A percentile compares a stretch with the other conserved stretches of the same genome.
phyloP scores from a whole-genome alignment of 108 stramenopile species.

The Nitzschia sp. region DNA sequence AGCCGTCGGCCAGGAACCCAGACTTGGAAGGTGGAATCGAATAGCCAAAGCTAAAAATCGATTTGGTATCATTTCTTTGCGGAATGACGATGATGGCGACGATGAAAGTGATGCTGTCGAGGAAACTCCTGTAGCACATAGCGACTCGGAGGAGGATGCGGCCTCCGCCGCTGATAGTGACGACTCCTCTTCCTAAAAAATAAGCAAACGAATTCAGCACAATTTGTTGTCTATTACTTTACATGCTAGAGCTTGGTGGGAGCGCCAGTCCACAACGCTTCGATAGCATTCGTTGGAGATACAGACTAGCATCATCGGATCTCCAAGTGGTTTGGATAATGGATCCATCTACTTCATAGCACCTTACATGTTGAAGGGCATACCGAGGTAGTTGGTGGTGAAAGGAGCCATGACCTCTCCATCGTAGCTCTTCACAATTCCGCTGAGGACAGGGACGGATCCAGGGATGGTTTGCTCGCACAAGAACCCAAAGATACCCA shows the following conservation, averaged over 20 bases:
- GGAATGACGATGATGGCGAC: conserved; percentile 38
- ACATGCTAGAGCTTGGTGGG: conserved; percentile 3
- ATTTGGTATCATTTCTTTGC: conserved; percentile 67
- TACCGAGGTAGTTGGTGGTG: conserved; percentile 30
- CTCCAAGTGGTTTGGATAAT: neutral
- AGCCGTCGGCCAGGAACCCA: conserved; percentile 86
- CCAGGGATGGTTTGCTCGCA: conserved; percentile 74
- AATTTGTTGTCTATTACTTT: neutral
- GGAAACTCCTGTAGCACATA: neutral
- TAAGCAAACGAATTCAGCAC: neutral
- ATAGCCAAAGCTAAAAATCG: conserved; percentile 82
- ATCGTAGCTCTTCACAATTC: conserved; percentile 65
- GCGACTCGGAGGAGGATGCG: neutral
- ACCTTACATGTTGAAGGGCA: conserved; percentile 33
- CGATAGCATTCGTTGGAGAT: conserved; percentile 2
- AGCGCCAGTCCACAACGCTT: conserved; percentile 1
- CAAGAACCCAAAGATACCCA: conserved; percentile 80
- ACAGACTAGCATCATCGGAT: neutral
- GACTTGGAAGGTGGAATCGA: conserved; percentile 86
- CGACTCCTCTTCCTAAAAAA: neutral
- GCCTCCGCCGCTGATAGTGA: neutral
- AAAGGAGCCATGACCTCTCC: conserved; percentile 80
- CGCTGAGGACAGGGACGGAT: conserved; percentile 75
- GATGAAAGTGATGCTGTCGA: neutral
- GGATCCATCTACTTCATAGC: neutral